Evolutionary conservation across 768 basidiomycete genomes (phyloP), one percentile per base, ranked within the genome.

Genomic region (Krasilnikovozyma curviuscula): DNA sequence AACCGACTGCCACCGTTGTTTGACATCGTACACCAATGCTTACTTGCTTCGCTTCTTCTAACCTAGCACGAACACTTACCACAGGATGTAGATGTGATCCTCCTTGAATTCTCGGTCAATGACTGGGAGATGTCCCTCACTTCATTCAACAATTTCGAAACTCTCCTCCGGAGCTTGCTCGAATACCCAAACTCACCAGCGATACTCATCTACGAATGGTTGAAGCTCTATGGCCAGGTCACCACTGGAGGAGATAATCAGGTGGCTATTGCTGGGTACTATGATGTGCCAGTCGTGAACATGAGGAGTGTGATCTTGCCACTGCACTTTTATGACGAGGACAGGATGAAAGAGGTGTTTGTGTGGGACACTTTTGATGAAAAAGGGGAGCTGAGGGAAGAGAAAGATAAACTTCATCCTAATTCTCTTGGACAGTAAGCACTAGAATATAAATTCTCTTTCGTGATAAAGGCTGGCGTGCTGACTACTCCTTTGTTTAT

Each of bases 121-220:
- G 41, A 42, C 13, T 42, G 28, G n/a, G 13, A 30, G 13, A 42
- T 42, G 41, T n/a, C n/a, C n/a, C n/a, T n/a, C n/a, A n/a, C n/a
- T n/a, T 29, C 42, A 5, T 44, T 44, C 42, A 32, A 44, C 19
- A 44, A 44, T 32, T 44, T 44, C 18, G 42, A 44, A 19, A 44
- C 42, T 21, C 42, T 44, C 16, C 29, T 44, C 6, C 42, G 42
- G 8, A 19, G 30, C 5, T 19, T 44, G 13, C 42, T 44, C 28
- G 31, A 29, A 2, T 44, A 44, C 30, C 42, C 42, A 2, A 29
- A 16, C 14, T 19, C 21, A 7, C 42, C 42, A 7, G 42, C 42
- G 2, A 32, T 44, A 4, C 31, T 44, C 42, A 44, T 44, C 29
- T 32, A 31, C 9, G 30, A 44, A 24, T 31, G 30, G 13, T 44